Evolutionary conservation across 768 basidiomycete species (phyloP), one percentile per base, ranked within the genome.

Genomic region (Lyophyllum semitale): DNA sequence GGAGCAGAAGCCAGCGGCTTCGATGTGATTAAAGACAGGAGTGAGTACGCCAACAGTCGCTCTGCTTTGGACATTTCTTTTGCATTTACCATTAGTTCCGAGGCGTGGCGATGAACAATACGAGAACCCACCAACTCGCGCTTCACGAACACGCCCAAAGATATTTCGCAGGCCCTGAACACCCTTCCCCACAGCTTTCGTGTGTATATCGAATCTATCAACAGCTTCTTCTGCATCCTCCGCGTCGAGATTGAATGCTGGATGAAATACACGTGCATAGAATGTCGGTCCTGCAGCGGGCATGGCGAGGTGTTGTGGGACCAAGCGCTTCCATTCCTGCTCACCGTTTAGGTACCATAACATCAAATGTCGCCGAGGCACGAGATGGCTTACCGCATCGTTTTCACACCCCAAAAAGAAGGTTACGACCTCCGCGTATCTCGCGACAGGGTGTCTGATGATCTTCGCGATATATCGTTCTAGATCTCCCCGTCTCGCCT

Each of bases 21-120:
- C 13, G 87, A 80, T 0, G 89, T 91, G 54, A 93, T 86, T 50
- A 93, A 72, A 0, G 89, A 89, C 6, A 91, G 68, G 1, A 93
- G 70, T 0, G 88, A 84, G 62, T 88, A 90, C 0, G 89, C 89
- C 9, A 93, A 73, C 2, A 88, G 65, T 8, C 89, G 80, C 61
- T 91, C 89, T 0, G 87, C 83, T 65, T 86, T 87, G 25, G 88
- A 88, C 83, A 90, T 90, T 62, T 90, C 91, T 91, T 55, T n/a
- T 29, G 27, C 17, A 27, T 1, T 30, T 8, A 29, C 9, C 32
- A 20, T 57, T n/a, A 42, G 33, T 18, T 29, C 47, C 18, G 29
- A 18, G 47, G 7, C 9, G 12, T 45, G 26, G n/a, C n/a, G 27
- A 29, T 17, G 11, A 42, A 46, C 45, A 41, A n/a, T 12, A 17